Conservation (phyloP, 805 yeast genomes). For the Nakazawaea ishiwadae region DNA sequence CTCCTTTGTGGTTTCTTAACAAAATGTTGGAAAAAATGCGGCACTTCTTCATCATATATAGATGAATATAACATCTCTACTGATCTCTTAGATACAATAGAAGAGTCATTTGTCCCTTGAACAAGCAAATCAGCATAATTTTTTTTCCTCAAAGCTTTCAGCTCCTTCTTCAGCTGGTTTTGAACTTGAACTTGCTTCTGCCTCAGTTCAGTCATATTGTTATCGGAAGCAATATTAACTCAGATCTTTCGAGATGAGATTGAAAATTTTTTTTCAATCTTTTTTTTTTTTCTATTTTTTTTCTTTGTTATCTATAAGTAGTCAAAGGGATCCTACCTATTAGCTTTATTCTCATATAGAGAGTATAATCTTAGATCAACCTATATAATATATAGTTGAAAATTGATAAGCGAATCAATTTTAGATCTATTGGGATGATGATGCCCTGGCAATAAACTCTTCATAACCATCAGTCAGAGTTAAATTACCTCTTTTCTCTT, state of each 20-base stretch:
- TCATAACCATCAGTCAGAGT: slow-evolving; percentile 1
- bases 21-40: slow-evolving; percentile 58
- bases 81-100: slow-evolving; percentile 78
- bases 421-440: no score
- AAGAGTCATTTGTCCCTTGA: slow-evolving; percentile 83
- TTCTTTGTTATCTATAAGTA: neutral
- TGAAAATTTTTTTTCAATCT: neutral
- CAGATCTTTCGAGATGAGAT: neutral
- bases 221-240: neutral
- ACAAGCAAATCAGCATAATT: slow-evolving; percentile 59
- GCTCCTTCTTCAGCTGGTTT: slow-evolving; percentile 18
- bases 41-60: slow-evolving; percentile 21
- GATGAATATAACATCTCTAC: slow-evolving; percentile 59
- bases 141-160: slow-evolving; percentile 41
- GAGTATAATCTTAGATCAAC: no score
- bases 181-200: no score
- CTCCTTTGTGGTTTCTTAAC: slow-evolving; percentile 64
- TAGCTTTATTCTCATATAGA: neutral
- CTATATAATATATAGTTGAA: no score
- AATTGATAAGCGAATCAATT: no score
- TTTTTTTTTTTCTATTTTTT: neutral
- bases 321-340: neutral
- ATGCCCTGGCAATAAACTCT: no score
- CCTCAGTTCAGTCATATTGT: neutral
- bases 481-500: slow-evolving; percentile 62